A percentile compares a stretch with the other conserved stretches of the same genome.
phyloP scores from a whole-genome alignment of 1,284 basidiomycete genomes.

The Moesziomyces sp. region DNA sequence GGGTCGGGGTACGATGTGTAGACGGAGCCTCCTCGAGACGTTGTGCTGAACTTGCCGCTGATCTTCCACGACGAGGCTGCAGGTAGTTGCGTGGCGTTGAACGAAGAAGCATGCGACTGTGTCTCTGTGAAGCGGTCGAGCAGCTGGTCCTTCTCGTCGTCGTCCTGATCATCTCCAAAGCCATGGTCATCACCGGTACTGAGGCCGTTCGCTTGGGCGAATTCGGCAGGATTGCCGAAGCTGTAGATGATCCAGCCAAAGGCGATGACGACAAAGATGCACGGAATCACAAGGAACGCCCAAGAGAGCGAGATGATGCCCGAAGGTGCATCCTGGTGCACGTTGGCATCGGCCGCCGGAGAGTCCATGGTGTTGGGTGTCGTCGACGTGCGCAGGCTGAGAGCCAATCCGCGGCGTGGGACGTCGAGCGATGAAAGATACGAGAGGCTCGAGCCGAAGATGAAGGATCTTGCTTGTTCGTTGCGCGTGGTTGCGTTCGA shows the following conservation, averaged over 20 bases:
- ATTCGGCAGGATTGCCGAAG: slow-evolving; percentile 37
- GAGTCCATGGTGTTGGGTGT: slow-evolving; percentile 9
- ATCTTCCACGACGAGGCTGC: slow-evolving; percentile 38
- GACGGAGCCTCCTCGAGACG: slow-evolving; percentile 29
- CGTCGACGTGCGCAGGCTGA: neutral
- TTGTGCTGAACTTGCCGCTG: slow-evolving; percentile 43
- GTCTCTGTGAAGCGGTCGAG: slow-evolving; percentile 35
- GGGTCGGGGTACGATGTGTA: slow-evolving; percentile 39
- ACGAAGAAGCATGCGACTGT: slow-evolving; percentile 18
- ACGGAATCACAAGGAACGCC: slow-evolving; percentile 35
- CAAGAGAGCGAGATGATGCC: slow-evolving; percentile 41
- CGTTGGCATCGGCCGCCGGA: slow-evolving; percentile 2
- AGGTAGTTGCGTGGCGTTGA: neutral
- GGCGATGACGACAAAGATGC: slow-evolving; percentile 36
- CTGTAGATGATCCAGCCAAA: slow-evolving; percentile 38
- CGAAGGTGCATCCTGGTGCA: slow-evolving; percentile 28
- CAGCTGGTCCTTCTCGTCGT: slow-evolving; percentile 43
- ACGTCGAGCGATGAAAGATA: too few relatives aligned
- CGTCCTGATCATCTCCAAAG: slow-evolving; percentile 4
- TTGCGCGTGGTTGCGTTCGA: too few relatives aligned
- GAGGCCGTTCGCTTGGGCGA: slow-evolving; percentile 21
- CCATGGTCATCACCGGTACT: slow-evolving; percentile 10
- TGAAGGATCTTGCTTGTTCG: neutral
- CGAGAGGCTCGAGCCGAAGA: neutral
- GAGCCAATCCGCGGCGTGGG: too few relatives aligned